These are phyloP conservation scores for Nematocida major DNA, from an alignment of 371 early-diverging fungal species.

Conservation along the genomic window DNA sequence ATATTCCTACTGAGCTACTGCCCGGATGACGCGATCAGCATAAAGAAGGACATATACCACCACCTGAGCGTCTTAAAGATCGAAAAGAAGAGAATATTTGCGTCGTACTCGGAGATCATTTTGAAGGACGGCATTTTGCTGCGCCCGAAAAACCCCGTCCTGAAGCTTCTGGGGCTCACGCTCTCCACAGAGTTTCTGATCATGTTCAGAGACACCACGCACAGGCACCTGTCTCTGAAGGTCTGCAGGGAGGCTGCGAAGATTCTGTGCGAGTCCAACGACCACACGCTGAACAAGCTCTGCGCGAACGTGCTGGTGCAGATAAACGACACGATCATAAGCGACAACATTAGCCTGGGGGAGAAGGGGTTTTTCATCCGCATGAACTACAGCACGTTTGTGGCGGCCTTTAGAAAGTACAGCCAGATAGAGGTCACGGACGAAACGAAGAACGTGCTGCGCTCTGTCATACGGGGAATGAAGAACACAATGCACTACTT, in stretches of 20 bases:
- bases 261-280: slow-evolving; percentile 25
- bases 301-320: slow-evolving; percentile 52
- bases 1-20: slow-evolving; percentile 48
- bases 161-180: slow-evolving; percentile 41
- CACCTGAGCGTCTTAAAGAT: slow-evolving; percentile 42
- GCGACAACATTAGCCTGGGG: slow-evolving; percentile 45
- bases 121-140: slow-evolving; percentile 49
- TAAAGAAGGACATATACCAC: slow-evolving; percentile 52
- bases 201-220: slow-evolving; percentile 46
- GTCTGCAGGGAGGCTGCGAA: slow-evolving; percentile 44
- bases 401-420: slow-evolving; percentile 31
- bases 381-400: slow-evolving; percentile 39
- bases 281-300: slow-evolving; percentile 49
- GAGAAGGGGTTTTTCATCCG: slow-evolving; percentile 50
- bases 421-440: slow-evolving; percentile 16
- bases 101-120: slow-evolving; percentile 44
- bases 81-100: slow-evolving; percentile 46
- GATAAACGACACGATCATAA: slow-evolving; percentile 50
- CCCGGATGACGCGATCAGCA: slow-evolving; percentile 46
- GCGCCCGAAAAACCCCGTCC: slow-evolving; percentile 41
- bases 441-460: slow-evolving; percentile 47
- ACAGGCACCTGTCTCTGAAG: slow-evolving; percentile 44
- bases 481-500: slow-evolving; percentile 55
- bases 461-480: slow-evolving; percentile 49
- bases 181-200: slow-evolving; percentile 50